Base-by-base conservation (phyloP, 2,329 filamentous ascomycete genomes). In the Stachybotrys chartarum region DNA sequence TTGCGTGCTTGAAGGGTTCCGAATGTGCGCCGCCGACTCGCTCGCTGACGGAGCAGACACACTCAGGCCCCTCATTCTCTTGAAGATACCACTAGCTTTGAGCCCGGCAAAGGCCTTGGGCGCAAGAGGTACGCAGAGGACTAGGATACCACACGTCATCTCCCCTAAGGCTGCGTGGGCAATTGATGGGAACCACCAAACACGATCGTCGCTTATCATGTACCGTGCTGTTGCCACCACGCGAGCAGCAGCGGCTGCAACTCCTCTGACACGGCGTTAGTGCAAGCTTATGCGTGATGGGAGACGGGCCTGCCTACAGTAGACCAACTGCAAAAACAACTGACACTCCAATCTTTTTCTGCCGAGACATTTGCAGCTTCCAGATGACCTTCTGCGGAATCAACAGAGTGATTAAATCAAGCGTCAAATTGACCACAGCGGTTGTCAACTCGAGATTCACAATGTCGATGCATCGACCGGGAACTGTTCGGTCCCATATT, bases 311-410 rank as follows among this genome's bases (percentile, higher is more conserved):
- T 6, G 54, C 58, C 51, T 56, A 66, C 61, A 64, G 48, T 3
- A 61, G 48, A 35, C 63, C 63, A 1, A 62, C 53, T 2, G 58
- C 58, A 16, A 66, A 65, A 11, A 63, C 60, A 0, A 57, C 54
- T 8, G 56, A 56, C 2, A 57, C 54, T 12, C 54, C 51, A 6
- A 63, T 12, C 51, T 65, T 63, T 47, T 55, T 61, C 24, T 56
- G 58, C 4, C 55, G 14, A 1, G 58, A 53, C 49, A 64, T 58
- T 6, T 65, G 60, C 47, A 66, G 39, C 6, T 45, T 17, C 14
- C 54, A 61, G 1, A 65, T 58, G 30, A 54, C 55, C 2, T 50
- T 51, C 35, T 64, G 39, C 1, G 64, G 61, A 5, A 59, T 52
- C 1, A 61, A 30, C 3, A 66, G 54, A 8, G 64, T 61, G 3